Percentiles rank a stretch among this genome's conserved stretches.
Evolutionary conservation across 345 rosid genomes (phyloP).

Genomic region (Rhizophora apiculata): DNA sequence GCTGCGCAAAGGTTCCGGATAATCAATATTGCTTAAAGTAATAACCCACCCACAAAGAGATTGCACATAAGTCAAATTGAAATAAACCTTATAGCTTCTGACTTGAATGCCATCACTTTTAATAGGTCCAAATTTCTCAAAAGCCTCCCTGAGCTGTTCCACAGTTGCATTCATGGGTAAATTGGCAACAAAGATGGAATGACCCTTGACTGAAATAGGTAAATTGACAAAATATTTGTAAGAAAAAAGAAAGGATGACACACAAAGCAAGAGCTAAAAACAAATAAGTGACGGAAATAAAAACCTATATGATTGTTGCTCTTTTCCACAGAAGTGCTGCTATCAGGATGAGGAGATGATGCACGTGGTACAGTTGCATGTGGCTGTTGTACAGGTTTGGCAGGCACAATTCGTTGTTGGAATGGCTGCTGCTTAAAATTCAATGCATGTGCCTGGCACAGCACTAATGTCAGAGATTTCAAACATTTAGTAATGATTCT

Average conservation of each 20-base stretch:
- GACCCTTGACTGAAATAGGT: conserved; percentile 42
- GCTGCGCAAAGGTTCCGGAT: conserved; percentile 26
- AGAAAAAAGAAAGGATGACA: too few species aligned
- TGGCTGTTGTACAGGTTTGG: conserved; percentile 34
- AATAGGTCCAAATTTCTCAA: conserved; percentile 50
- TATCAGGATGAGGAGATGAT: conserved; percentile 23
- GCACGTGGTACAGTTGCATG: conserved; percentile 16
- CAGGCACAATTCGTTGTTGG: conserved; percentile 29
- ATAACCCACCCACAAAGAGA: background rate
- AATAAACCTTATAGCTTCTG: conserved; percentile 56
- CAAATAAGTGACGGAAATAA: background rate
- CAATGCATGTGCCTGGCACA: conserved; percentile 45
- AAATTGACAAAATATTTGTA: background rate
- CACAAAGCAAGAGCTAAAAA: background rate
- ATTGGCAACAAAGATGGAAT: conserved; percentile 61
- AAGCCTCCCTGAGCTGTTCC: conserved; percentile 37
- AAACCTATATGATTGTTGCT: conserved; percentile 37
- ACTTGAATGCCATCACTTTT: conserved; percentile 59
- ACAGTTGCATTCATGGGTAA: conserved; percentile 55
- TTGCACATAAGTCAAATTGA: background rate
- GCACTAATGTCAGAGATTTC: background rate
- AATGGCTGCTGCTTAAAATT: conserved; percentile 40
- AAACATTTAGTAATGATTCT: background rate
- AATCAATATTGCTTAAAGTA: background rate
- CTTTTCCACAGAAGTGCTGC: conserved; percentile 28